Percentiles rank a stretch among this genome's conserved stretches.
These are phyloP conservation scores for Haematococcus sp. DNA, from an alignment of 139 green algal species.

Conservation along the genomic window DNA sequence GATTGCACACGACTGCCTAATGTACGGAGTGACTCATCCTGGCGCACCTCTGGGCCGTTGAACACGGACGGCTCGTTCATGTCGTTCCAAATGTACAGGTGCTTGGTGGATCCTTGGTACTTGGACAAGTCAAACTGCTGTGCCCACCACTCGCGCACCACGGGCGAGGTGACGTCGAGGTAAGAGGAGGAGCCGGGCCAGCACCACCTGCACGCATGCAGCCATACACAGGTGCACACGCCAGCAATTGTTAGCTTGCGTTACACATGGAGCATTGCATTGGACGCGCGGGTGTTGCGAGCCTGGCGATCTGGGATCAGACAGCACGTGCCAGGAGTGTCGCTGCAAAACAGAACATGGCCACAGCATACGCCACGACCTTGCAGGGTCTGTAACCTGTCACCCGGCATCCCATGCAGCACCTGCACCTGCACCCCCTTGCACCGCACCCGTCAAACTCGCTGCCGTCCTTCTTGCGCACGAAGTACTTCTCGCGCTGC, in stretches of 20 bases:
- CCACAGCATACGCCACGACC: too few species aligned
- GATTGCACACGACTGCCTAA: too few species aligned
- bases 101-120: conserved; percentile 63
- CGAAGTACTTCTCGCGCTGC: conserved; percentile 73
- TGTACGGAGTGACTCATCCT: too few species aligned
- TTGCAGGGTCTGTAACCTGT: neutral
- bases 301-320: too few species aligned
- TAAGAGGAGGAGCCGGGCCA: conserved; percentile 93
- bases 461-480: conserved; percentile 75
- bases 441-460: conserved; percentile 87
- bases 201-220: conserved; percentile 76
- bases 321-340: too few species aligned
- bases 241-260: too few species aligned
- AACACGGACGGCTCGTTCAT: conserved; percentile 99
- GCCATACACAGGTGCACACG: too few species aligned
- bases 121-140: conserved; percentile 75
- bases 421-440: neutral
- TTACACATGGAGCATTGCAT: too few species aligned
- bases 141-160: conserved; percentile 87
- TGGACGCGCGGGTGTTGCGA: too few species aligned
- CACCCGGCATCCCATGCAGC: too few species aligned
- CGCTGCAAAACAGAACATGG: too few species aligned
- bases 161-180: conserved; percentile 84
- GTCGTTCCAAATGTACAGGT: conserved; percentile 99
- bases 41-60: conserved; percentile 91